Base-by-base conservation (phyloP, 169 alveolate species). In the Cryptosporidium bovis region DNA sequence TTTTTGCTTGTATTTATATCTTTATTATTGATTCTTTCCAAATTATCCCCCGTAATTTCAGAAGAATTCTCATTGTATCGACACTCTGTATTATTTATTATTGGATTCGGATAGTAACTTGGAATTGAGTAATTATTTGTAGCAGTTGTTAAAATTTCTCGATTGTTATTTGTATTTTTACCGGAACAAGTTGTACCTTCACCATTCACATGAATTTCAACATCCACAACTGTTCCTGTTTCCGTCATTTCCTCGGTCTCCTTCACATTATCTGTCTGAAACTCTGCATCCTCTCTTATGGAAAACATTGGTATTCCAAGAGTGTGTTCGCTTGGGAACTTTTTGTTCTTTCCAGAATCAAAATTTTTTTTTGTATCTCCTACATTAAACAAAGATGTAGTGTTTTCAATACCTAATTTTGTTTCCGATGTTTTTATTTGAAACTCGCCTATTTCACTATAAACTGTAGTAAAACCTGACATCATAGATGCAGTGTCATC, bases 401-500 rank as follows among this genome's bases (percentile, higher is more conserved):
- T 33, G 15, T 29, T 34, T 18, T 15, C 34, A 12, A 69, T 34
- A n/a, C 40, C 29, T 8, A 20, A 51, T 46, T 36, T 60, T 10
- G 24, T 27, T 62, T 77, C 71, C 20, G 29, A 24, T n/a, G 12
- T 5, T 27, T 62, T 33, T 33, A 1, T n/a, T 27, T n/a, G 44
- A 55, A 55, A 20, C 4, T 24, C 46, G 12, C 48, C 33, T 20
- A 27, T 62, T 12, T 77, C 87, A 31, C 65, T 77, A 36, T 56
- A 44, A 18, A 77, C 62, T 12, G 87, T 44, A 4, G 87, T 77
- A 48, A 77, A 77, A 8, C 87, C 87, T 10, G 87, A 77, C 87
- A 77, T 77, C 87, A 77, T 77, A 13, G 87, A 77, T 31, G 71
- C 87, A 7, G 87, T 77, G 18, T 77, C 87, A 60, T 77, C 87